phyloP scores from a whole-genome alignment of 208 protist species.

The Crithidia fasciculata region DNA sequence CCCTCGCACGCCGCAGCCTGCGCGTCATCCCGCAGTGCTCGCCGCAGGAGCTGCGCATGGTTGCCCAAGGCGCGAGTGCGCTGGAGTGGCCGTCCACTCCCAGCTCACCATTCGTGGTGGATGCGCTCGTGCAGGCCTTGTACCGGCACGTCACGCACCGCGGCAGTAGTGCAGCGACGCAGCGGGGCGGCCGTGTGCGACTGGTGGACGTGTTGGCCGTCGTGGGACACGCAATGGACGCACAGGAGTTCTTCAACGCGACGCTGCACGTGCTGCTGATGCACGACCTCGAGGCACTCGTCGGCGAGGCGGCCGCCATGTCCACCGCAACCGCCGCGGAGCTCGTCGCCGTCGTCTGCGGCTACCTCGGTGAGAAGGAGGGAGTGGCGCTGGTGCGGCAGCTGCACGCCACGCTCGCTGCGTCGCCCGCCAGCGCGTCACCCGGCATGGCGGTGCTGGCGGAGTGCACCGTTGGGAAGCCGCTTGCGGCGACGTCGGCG shows the following conservation, averaged over 20 bases:
- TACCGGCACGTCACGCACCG: slow-evolving; percentile 17
- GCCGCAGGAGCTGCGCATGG: slow-evolving; percentile 66
- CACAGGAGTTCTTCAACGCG: slow-evolving; percentile 27
- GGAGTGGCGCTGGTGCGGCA: slow-evolving; percentile 12
- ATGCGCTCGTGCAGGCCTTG: slow-evolving; percentile 44
- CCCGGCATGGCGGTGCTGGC: slow-evolving; percentile 14
- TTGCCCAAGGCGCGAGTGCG: slow-evolving; percentile 53
- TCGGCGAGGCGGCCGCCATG: not conserved
- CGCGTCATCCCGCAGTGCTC: slow-evolving; percentile 53
- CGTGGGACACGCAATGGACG: slow-evolving; percentile 14
- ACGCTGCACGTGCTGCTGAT: slow-evolving; percentile 21
- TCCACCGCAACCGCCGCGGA: slow-evolving; percentile 15
- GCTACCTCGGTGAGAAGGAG: slow-evolving; percentile 18
- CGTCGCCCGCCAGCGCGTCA: not conserved
- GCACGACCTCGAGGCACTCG: slow-evolving; percentile 11
- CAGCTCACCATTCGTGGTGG: slow-evolving; percentile 24
- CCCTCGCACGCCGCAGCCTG: slow-evolving; percentile 25
- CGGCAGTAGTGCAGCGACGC: not conserved
- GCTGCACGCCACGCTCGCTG: not conserved
- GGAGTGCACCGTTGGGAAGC: slow-evolving; percentile 22
- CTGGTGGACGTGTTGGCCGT: slow-evolving; percentile 26
- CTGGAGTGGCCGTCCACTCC: slow-evolving; percentile 33
- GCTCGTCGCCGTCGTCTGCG: slow-evolving; percentile 24
- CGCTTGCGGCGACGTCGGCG: slow-evolving; percentile 14
- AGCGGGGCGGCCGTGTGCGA: slow-evolving; percentile 11